These are phyloP conservation scores for Diospyros kaki DNA, from an alignment of 148 eudicot species.

Conservation along the genomic window DNA sequence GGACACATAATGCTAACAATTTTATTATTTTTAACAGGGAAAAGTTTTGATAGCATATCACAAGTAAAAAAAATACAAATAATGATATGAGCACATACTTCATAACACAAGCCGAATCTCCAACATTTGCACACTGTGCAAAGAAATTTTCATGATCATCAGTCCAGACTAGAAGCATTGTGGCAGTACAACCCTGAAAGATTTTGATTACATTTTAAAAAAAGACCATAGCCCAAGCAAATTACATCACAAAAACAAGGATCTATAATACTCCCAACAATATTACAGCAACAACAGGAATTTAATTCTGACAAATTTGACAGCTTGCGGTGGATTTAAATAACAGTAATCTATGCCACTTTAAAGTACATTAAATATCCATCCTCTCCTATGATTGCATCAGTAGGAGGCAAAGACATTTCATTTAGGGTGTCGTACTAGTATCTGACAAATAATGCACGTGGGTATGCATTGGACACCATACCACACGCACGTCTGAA, in stretches of 20 bases:
- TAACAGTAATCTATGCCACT: background rate
- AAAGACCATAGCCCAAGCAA: background rate
- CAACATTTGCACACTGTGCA: slow-evolving; percentile 98
- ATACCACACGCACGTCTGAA: no score
- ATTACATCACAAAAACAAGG: background rate
- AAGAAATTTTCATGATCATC: slow-evolving; percentile 57
- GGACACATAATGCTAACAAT: no score
- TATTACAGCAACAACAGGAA: background rate
- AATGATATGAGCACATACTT: slow-evolving; percentile 50
- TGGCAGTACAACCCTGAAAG: slow-evolving; percentile 98
- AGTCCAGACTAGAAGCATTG: slow-evolving; percentile 85
- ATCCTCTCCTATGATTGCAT: no score
- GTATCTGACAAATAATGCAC: no score
- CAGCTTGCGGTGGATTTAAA: background rate
- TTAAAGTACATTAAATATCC: no score
- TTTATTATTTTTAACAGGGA: no score
- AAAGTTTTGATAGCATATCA: background rate
- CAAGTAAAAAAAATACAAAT: background rate
- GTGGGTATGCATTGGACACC: no score
- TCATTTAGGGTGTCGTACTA: no score
- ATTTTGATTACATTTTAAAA: slow-evolving; percentile 11
- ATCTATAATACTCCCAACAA: background rate
- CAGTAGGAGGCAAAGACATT: no score
- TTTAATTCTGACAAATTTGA: background rate
- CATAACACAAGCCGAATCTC: slow-evolving; percentile 90